A percentile compares a stretch with the other conserved stretches of the same genome.
Evolutionary conservation across 495 filamentous ascomycete species (phyloP).

Genomic region (Aspergillus mulundensis): DNA sequence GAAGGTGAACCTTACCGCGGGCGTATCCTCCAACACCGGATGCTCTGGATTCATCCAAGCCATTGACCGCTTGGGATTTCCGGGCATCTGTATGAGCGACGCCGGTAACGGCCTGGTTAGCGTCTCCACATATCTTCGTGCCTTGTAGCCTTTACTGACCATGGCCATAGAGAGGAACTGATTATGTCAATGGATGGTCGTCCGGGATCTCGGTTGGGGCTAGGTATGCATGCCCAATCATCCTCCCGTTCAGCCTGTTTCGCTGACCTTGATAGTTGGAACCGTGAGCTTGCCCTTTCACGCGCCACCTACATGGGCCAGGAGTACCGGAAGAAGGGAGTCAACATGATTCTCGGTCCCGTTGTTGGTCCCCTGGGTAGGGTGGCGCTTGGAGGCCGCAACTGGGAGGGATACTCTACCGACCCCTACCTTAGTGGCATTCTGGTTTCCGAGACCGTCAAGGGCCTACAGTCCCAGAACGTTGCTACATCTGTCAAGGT

Average conservation of each 20-base stretch:
- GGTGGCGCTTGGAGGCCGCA: constrained; percentile 72
- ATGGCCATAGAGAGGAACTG: constrained; percentile 11
- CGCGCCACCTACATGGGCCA: constrained; percentile 49
- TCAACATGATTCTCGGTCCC: constrained; percentile 54
- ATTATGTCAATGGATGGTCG: constrained; percentile 56
- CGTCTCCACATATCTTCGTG: not conserved
- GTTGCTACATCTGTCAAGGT: constrained; percentile 51
- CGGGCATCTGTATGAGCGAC: constrained; percentile 60
- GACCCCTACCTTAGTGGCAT: constrained; percentile 68
- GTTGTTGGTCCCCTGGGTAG: constrained; percentile 60
- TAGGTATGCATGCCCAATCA: constrained; percentile 12
- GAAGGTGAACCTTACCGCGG: constrained; percentile 51
- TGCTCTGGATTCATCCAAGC: constrained; percentile 52
- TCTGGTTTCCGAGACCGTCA: constrained; percentile 54
- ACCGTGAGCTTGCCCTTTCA: constrained; percentile 46
- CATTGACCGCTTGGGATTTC: constrained; percentile 52
- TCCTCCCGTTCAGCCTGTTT: constrained; percentile 1
- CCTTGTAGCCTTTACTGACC: not conserved
- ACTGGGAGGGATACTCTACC: constrained; percentile 76
- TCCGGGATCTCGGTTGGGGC: constrained; percentile 54
- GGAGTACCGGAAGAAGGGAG: constrained; percentile 57
- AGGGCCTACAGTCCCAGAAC: constrained; percentile 53
- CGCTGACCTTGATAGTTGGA: constrained; percentile 41
- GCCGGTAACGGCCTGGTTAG: constrained; percentile 55
- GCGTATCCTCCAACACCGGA: constrained; percentile 53